phyloP scores from a whole-genome alignment of 2,329 filamentous ascomycete genomes.

The Sporothrix sp. region DNA sequence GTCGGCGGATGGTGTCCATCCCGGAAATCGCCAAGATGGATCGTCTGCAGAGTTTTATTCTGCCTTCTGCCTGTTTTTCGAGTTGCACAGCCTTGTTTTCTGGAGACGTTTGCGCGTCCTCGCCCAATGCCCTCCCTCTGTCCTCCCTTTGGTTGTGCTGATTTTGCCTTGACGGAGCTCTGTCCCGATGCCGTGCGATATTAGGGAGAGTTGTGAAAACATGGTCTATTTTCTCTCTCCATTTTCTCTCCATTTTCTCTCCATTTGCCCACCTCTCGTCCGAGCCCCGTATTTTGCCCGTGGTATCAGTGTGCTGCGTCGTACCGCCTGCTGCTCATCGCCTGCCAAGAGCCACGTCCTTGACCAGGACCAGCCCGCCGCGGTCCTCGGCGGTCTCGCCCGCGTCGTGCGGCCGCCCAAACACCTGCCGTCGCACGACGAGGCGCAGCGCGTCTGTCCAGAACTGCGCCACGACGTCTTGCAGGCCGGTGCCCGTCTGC shows the following conservation, averaged over 20 bases:
- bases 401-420: constrained; percentile 5
- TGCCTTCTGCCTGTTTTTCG: no score
- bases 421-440: constrained; percentile 60
- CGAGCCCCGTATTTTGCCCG: not conserved
- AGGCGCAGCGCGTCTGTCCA: constrained; percentile 64
- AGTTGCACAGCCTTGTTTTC: no score
- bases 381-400: constrained; percentile 11
- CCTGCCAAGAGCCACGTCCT: constrained; percentile 44
- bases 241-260: not conserved
- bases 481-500: constrained; percentile 73
- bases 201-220: no score
- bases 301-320: not conserved
- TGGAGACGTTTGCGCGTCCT: no score
- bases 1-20: no score
- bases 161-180: no score
- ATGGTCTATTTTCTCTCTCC: not conserved
- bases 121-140: no score
- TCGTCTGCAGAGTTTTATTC: no score
- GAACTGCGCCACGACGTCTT: constrained; percentile 61
- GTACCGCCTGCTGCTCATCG: constrained; percentile 19
- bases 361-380: constrained; percentile 41
- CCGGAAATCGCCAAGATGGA: no score
- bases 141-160: no score
- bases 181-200: no score
- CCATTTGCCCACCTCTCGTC: not conserved